Base-by-base conservation (phyloP, 2,329 filamentous ascomycete genomes). In the Paramyrothecium sp. region DNA sequence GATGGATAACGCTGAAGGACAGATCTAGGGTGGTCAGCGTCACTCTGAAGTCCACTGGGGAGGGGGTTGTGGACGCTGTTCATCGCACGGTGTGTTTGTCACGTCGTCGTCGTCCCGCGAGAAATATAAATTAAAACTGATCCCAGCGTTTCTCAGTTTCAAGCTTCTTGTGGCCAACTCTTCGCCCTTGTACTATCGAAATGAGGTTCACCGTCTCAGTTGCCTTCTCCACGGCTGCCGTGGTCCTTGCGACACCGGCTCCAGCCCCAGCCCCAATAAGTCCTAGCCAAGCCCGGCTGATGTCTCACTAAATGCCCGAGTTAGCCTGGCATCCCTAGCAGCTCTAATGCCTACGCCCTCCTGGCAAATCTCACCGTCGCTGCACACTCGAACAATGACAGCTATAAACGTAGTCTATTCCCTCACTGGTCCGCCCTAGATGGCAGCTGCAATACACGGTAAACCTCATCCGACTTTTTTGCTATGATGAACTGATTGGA, bases 381-480 rank as follows among this genome's bases (percentile, higher is more conserved):
- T 3, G 72, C 81, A 1, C 74, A 81, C 48, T 81, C 80, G 41
- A 79, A 84, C 53, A 79, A 82, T 49, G 75, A 74, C 59, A 77
- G 77, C 20, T 92, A 92, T 73, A 75, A 81, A 56, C 86, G 90
- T 54, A 80, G 83, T 64, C 73, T 87, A 54, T 93, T 93, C 75
- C 87, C 86, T 2, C 85, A 87, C 72, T 92, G 89, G 89, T 83
- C 81, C 63, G 87, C 84, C 23, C 81, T 87, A 64, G 76, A 73
- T 16, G 89, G 88, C 10, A 73, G 74, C 4, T 95, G 91, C 81
- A 87, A 92, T 75, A 89, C 89, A 19, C 78, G 82, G 78, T 80
- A 57, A 7, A 30, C 16, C 4, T 41, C 23, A 17, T 10, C 22
- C 2, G 16, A n/a, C 11, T 41, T 41, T 11, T n/a, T n/a, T 11